Base-by-base conservation (phyloP, 331 rosid species). In the Spiraea crenata region DNA sequence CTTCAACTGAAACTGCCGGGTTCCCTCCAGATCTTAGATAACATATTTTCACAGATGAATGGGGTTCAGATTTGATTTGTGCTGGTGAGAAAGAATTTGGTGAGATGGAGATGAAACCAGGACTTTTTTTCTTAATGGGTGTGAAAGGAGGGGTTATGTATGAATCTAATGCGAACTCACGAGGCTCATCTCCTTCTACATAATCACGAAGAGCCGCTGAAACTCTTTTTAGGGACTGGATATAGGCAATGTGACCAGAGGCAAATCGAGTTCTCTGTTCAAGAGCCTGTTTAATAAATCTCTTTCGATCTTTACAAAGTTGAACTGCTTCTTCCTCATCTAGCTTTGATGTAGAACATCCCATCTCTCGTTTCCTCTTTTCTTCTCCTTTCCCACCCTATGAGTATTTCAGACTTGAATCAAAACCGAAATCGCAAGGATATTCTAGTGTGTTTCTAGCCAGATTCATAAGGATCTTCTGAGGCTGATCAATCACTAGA, bases 301-400 rank as follows among this genome's bases (percentile, higher is more conserved):
- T 65, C 80, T 83, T 92, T 55, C 98, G 72, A 71, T 92, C 95
- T 85, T 88, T 92, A 73, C 98, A 92, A 72, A 92, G 90, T 80
- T 92, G 81, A 69, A 92, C 91, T 40, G 88, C 92, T 69, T 90
- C 98, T 85, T 73, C 87, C 74, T 92, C 89, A 45, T 92, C 91
- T 70, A 86, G 85, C 83, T 77, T 92, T 54, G 98, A 92, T 71
- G 84, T 80, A 63, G 96, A 91, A 80, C 99, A 95, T 88, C 99
- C 99, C 99, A 95, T 93, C 79, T 82, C 83, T 70, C 59, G 67
- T 55, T 73, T 71, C 57, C 81, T 69, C 50, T 80, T 61, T 70
- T 61, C 65, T 65, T 73, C 47, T 66, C 76, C 61, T 52, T 71
- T n/a, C 45, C 54, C 41, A 52, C 35, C 67, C 86, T 85, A 81